Evolutionary conservation across 176 grass and related monocot species (phyloP), one percentile per base, ranked within the genome.

Genomic region (Chloris gayana): DNA sequence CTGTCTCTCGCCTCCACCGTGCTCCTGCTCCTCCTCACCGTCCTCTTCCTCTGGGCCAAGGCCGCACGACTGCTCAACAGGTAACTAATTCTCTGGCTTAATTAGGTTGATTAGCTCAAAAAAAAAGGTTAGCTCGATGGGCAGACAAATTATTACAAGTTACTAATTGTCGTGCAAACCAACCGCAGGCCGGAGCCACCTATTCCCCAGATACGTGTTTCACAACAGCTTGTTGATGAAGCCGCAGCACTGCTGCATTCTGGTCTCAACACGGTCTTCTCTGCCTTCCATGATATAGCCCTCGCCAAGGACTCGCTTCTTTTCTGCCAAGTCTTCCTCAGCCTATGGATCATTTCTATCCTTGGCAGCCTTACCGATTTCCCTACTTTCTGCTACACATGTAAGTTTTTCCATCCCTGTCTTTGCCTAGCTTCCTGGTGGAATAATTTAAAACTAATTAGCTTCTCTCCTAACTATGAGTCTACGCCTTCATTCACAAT

Each of bases 41-140:
- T 94, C 56, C 95, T 98, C 44, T 98, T 93, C 77, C 57, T 87
- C 10, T 96, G 93, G 93, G 81, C 91, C 64, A 93, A 85, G 79
- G 93, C 90, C 21, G 90, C 93, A 10, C 72, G 77, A 30, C 80
- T 90, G 78, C 90, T 97, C 59, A 88, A 91, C 88, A 85, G 91
- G 91, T 93, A 61, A 54, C 14, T 2, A 54, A 37, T 37, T 37
- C 7, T 6, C 35, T n/a, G n/a, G 7, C 35, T 37, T 37, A 4
- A 37, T 37, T 37, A 4, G 7, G 35, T 37, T 37, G 35, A 26
- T 12, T 25, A n/a, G 9, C 24, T 25, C 24, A n/a, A n/a, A n/a
- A n/a, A n/a, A n/a, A n/a, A n/a, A n/a, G n/a, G n/a, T n/a, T n/a
- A n/a, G n/a, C n/a, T n/a, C n/a, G n/a, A n/a, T n/a, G 35, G 4